phyloP scores from a whole-genome alignment of 2,329 filamentous ascomycete species.

The Tolypocladium paradoxum region DNA sequence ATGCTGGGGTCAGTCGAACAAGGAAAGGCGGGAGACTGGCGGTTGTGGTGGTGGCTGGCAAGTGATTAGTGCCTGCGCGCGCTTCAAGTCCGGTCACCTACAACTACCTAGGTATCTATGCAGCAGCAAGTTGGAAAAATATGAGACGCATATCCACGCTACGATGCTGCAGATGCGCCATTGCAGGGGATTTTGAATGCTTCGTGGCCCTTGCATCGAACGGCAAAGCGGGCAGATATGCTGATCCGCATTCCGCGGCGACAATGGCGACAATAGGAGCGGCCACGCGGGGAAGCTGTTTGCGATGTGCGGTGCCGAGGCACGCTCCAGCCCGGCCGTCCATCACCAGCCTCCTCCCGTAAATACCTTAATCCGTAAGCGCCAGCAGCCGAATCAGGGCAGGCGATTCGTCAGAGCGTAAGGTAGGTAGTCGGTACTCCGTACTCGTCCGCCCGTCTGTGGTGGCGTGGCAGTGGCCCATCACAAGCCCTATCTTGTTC shows the following conservation, averaged over 20 bases:
- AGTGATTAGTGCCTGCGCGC: not conserved
- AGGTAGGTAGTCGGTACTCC: no score
- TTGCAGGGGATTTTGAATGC: not conserved
- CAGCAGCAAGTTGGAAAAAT: not conserved
- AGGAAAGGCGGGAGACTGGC: no score
- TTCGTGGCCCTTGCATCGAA: not conserved
- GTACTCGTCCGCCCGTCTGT: no score
- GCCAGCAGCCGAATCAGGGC: not conserved
- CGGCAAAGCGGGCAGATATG: not conserved
- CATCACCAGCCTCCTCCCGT: no score
- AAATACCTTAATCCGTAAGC: no score
- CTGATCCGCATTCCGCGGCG: not conserved
- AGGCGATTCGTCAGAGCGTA: not conserved
- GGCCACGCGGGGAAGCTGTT: not conserved
- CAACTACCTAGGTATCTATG: no score
- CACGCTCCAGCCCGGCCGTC: no score
- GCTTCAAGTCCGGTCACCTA: not conserved
- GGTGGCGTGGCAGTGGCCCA: not conserved
- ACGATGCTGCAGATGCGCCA: not conserved
- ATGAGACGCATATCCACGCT: not conserved
- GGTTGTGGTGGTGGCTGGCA: no score
- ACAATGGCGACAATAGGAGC: not conserved
- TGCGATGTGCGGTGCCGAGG: not conserved
- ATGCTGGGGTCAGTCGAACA: slow-evolving; percentile 15
- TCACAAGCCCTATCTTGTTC: not conserved